Conservation (phyloP, 805 yeast genomes). For the Diddensiella caesifluorescens region DNA sequence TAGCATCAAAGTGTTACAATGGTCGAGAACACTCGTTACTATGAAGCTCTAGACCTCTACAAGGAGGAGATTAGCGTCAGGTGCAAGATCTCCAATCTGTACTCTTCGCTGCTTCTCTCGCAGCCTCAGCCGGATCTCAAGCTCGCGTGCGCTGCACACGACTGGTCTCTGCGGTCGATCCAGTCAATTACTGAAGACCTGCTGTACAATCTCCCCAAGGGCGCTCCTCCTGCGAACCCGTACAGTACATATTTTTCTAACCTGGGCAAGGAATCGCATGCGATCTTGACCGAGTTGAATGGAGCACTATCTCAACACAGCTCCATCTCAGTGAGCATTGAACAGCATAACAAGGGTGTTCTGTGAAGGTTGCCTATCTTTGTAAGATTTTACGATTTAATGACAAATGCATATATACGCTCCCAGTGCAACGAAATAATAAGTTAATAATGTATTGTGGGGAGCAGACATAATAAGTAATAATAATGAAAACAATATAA, state of each 20-base stretch:
- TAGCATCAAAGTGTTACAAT: not conserved
- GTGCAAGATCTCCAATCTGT: constrained; percentile 28
- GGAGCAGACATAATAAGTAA: constrained; percentile 1
- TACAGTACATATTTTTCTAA: constrained; percentile 25
- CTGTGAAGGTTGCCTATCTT: constrained; percentile 14
- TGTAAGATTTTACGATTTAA: not conserved
- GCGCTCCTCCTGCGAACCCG: constrained; percentile 22
- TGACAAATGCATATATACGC: not conserved
- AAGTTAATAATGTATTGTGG: not conserved
- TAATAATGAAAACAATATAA: constrained; percentile 4
- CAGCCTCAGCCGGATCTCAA: constrained; percentile 25
- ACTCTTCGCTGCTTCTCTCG: constrained; percentile 27
- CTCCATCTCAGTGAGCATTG: constrained; percentile 25
- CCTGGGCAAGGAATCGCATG: constrained; percentile 17
- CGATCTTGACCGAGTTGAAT: constrained; percentile 23
- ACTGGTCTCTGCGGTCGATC: constrained; percentile 31
- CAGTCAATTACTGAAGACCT: constrained; percentile 30
- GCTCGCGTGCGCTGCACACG: constrained; percentile 31
- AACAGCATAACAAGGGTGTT: constrained; percentile 33
- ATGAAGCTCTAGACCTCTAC: constrained; percentile 14
- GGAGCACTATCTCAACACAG: constrained; percentile 27
- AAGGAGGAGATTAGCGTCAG: constrained; percentile 30
- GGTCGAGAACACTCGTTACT: not conserved
- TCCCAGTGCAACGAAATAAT: no score
- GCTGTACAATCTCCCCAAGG: constrained; percentile 25